Evolutionary conservation across 2,329 filamentous ascomycete genomes (phyloP).

Genomic region (Epicoccum nigrum): DNA sequence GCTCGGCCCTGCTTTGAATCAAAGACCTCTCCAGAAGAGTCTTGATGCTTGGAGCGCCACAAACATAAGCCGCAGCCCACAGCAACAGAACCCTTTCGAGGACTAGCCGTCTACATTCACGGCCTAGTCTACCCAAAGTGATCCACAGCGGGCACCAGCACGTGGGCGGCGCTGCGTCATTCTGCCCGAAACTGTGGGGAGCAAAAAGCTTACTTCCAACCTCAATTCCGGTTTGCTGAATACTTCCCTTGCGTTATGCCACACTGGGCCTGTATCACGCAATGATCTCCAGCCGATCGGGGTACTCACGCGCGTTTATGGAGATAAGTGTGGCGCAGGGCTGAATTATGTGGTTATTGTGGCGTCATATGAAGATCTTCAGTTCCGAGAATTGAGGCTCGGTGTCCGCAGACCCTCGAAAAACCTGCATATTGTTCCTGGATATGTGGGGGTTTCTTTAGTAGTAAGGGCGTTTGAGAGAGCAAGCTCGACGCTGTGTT

Average conservation of each 20-base stretch:
- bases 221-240: slow-evolving; percentile 30
- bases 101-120: slow-evolving; percentile 8
- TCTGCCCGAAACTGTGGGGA: slow-evolving; percentile 26
- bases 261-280: slow-evolving; percentile 9
- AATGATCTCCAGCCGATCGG: slow-evolving; percentile 19
- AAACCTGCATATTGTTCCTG: slow-evolving; percentile 14
- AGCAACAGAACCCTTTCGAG: slow-evolving; percentile 19
- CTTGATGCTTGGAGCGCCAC: slow-evolving; percentile 16
- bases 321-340: slow-evolving; percentile 11
- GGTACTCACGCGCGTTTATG: slow-evolving; percentile 15
- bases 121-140: slow-evolving; percentile 16
- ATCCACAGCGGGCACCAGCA: slow-evolving; percentile 23
- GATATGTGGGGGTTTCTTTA: slow-evolving; percentile 17
- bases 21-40: slow-evolving; percentile 5
- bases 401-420: background rate
- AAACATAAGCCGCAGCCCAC: slow-evolving; percentile 23
- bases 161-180: slow-evolving; percentile 37
- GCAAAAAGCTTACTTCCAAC: slow-evolving; percentile 31
- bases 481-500: background rate
- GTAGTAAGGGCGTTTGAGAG: background rate
- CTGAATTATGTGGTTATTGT: slow-evolving; percentile 15
- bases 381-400: slow-evolving; percentile 15
- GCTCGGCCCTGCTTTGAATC: slow-evolving; percentile 3
- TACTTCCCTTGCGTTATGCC: slow-evolving; percentile 11
- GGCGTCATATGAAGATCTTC: slow-evolving; percentile 26